Conservation (phyloP, 768 basidiomycete genomes). For the Auricularia heimuer region DNA sequence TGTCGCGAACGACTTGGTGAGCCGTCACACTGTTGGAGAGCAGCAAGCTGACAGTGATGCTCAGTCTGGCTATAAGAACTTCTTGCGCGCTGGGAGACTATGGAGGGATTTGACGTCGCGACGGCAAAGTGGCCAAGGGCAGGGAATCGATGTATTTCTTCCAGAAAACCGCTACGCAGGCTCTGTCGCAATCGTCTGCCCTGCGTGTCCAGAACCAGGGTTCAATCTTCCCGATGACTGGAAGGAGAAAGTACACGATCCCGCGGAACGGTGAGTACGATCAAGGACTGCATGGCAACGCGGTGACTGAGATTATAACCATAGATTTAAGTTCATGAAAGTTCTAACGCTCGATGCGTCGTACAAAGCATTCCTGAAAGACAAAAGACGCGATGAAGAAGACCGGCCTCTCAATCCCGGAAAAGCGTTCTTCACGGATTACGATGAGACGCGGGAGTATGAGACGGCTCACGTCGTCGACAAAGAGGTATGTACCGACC, state of each 20-base stretch:
- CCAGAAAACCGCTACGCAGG: neutral
- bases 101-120: conserved; percentile 1
- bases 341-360: neutral
- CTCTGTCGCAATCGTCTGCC: conserved; percentile 7
- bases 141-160: neutral
- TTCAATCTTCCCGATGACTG: conserved; percentile 5
- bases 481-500: neutral
- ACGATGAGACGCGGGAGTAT: neutral
- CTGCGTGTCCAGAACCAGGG: conserved; percentile 6
- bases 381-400: neutral
- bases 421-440: neutral
- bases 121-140: conserved; percentile 2
- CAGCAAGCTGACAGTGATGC: neutral
- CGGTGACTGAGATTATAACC: neutral
- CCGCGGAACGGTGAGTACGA: neutral
- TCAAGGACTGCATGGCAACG: neutral
- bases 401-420: neutral
- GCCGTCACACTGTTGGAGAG: neutral
- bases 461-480: neutral
- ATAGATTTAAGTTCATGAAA: neutral
- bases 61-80: conserved; percentile 6
- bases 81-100: neutral
- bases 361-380: neutral
- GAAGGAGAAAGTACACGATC: neutral
- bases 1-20: neutral